Conservation (phyloP, 2,329 filamentous ascomycete genomes). For the Daldinia sp. region DNA sequence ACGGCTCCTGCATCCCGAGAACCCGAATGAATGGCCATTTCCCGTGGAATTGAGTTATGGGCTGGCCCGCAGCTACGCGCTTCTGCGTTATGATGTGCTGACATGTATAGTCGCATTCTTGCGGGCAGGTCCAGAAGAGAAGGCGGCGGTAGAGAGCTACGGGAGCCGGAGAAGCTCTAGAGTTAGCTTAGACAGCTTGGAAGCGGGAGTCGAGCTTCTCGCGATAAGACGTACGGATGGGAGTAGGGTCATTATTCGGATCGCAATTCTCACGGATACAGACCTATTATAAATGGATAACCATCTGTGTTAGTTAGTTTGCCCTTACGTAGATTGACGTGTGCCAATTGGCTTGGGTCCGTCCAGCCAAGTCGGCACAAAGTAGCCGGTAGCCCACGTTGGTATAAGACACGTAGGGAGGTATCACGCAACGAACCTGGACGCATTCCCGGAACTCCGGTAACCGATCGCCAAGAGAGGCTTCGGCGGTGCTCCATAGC, state of each 20-base stretch:
- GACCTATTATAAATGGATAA: slow-evolving; percentile 64
- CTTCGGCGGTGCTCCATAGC: slow-evolving; percentile 63
- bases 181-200: slow-evolving; percentile 27
- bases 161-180: slow-evolving; percentile 27
- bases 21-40: slow-evolving; percentile 98
- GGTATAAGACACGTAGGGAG: neutral
- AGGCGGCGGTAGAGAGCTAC: slow-evolving; percentile 85
- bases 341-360: neutral
- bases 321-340: slow-evolving; percentile 2
- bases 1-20: slow-evolving; percentile 93
- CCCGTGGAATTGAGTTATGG: slow-evolving; percentile 92
- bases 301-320: slow-evolving; percentile 30
- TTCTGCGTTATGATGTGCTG: slow-evolving; percentile 88
- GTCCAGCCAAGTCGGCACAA: slow-evolving; percentile 11
- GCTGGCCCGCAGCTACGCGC: slow-evolving; percentile 74
- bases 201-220: neutral
- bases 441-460: slow-evolving; percentile 91
- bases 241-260: slow-evolving; percentile 66
- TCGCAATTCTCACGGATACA: slow-evolving; percentile 86
- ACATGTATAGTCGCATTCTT: slow-evolving; percentile 98
- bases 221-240: slow-evolving; percentile 72
- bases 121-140: slow-evolving; percentile 89
- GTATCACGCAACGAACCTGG: slow-evolving; percentile 68
- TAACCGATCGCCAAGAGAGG: slow-evolving; percentile 85
- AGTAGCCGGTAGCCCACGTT: slow-evolving; percentile 9